Base-by-base conservation (phyloP, 345 rosid genomes). In the rapeseed (Brassica napus) region DNA sequence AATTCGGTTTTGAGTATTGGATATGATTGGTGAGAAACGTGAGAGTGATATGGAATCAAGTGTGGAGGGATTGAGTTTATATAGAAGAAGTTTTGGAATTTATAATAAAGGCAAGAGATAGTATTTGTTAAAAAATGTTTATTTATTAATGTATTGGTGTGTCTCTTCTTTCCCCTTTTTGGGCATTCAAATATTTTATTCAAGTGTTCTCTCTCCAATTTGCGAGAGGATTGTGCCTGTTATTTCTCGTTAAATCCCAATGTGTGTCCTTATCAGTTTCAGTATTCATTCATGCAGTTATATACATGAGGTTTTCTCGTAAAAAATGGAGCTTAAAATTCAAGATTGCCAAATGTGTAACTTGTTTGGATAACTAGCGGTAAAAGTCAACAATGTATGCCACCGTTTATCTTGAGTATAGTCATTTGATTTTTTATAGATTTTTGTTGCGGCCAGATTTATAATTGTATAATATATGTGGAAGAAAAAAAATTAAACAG, bases 321-420 rank as follows among this genome's bases (percentile, higher is more conserved):
- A 15, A 55, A 11, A 52, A 31, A 70, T 24, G 35, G n/a, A 49
- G 37, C 37, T 49, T n/a, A 52, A 69, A 23, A 49, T 8, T 62
- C 28, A 28, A 30, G 15, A 63, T 77, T 42, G 24, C 24, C 21
- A 63, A 34, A 35, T 71, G 76, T 57, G 18, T 76, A 63, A 72
- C 67, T 78, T 65, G 28, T 28, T 31, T 57, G 72, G 61, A 78
- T 78, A 42, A 57, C 58, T 16, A 55, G 39, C 42, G 18, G 54
- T 62, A 21, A 59, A 42, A 79, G 77, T 79, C 82, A 79, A 79
- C 63, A 79, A 78, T 65, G 61, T 72, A 57, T 39, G 77, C 72
- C 77, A 78, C 81, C 82, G 77, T 72, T 78, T 42, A 66, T 5
- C 68, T 65, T 58, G 68, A 44, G 63, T 30, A 42, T 37, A 72